Evolutionary conservation across 108 stramenopile genomes (phyloP), one percentile per base, ranked within the genome.

Genomic region (Pseudonitzschia multistriata): DNA sequence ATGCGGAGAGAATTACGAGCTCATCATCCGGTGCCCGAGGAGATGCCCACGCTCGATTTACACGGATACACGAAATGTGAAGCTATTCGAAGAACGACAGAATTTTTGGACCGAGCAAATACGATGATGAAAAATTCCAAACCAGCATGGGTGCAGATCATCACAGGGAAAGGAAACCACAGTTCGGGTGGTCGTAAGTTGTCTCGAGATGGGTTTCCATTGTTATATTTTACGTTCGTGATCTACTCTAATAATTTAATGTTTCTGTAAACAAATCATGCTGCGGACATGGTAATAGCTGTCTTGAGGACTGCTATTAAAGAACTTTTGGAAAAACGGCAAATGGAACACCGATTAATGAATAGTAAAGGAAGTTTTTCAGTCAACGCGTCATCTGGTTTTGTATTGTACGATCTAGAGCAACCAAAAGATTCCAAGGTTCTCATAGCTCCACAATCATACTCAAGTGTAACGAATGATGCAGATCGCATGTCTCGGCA

Each of bases 331-430:
- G 36, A 73, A 40, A 85, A 85, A 71, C 84, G 87, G n/a, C 54
- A 81, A 33, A 88, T 88, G 79, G 45, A 62, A 24, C 85, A 65
- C 52, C 49, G 34, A 11, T 13, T 80, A 5, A 77, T 80, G 40
- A 49, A 60, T 36, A 80, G 81, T 19, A 81, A 72, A 39, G 87
- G 87, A 21, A 72, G 63, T 22, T 85, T 88, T 68, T 68, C 42
- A 50, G 81, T 88, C 22, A 75, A 85, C 67, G 85, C 80, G n/a
- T n/a, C 79, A 34, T 82, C 81, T 13, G 87, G 87, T 30, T 47
- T 71, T 62, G 83, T 82, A 5, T 74, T 88, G 60, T 82, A 77
- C 42, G 79, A 70, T 33, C 77, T 66, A 37, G 60, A 50, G 1
- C 55, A 59, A 37, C 77, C 70, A 50, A 29, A 5, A 25, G 77